A percentile compares a stretch with the other conserved stretches of the same genome.
These are phyloP conservation scores for Teratosphaeria nubilosa DNA, from an alignment of 2,329 filamentous ascomycete genomes.

Conservation along the genomic window DNA sequence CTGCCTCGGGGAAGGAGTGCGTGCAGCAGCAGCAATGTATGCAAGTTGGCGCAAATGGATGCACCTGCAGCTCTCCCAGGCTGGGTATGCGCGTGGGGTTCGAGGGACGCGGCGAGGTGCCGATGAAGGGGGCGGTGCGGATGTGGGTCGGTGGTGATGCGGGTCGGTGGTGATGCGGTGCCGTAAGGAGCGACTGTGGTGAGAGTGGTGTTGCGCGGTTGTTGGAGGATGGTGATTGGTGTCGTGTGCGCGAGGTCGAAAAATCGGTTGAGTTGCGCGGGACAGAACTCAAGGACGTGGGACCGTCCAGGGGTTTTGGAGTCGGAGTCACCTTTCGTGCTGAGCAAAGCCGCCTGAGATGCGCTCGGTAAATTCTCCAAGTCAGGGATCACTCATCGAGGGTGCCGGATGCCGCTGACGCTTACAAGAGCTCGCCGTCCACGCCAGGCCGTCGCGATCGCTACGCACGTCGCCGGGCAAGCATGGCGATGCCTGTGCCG, in stretches of 20 bases:
- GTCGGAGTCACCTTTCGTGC: not conserved
- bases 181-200: slow-evolving; percentile 7
- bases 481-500: not conserved
- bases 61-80: not conserved
- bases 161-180: not conserved
- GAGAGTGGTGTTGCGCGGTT: not conserved
- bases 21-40: slow-evolving; percentile 1
- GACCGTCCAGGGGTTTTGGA: not conserved
- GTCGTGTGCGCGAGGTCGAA: not conserved
- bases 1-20: not conserved
- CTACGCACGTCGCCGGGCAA: not conserved
- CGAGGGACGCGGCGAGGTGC: not conserved
- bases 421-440: not conserved
- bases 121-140: not conserved
- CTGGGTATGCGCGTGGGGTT: slow-evolving; percentile 1
- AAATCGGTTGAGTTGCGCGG: not conserved
- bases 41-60: not conserved
- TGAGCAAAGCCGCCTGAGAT: not conserved
- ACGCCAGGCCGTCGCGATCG: not conserved
- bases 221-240: not conserved
- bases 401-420: not conserved
- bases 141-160: not conserved
- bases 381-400: not conserved
- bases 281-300: not conserved
- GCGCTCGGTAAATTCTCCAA: not conserved